These are phyloP conservation scores for Lobosporangium transversale DNA, from an alignment of 192 early-diverging fungal genomes.

Conservation along the genomic window DNA sequence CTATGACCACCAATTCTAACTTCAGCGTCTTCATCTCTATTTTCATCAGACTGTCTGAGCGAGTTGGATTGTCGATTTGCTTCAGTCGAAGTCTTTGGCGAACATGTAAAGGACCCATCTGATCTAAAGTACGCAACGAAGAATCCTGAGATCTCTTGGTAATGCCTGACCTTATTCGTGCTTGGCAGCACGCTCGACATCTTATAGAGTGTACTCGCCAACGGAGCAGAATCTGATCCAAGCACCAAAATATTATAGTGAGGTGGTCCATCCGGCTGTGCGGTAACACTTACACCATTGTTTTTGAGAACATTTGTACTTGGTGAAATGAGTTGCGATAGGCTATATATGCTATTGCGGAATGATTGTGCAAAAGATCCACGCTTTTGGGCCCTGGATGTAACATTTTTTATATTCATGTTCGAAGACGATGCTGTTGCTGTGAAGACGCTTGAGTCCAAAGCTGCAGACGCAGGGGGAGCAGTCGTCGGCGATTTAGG, in stretches of 20 bases:
- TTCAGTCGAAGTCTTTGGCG: conserved; percentile 39
- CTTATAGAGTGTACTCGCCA: conserved; percentile 49
- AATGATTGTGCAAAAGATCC: conserved; percentile 44
- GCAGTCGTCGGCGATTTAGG: no score
- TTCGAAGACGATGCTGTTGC: no score
- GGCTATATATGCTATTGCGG: conserved; percentile 23
- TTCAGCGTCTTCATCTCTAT: not conserved
- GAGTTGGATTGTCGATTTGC: not conserved
- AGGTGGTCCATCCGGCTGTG: conserved; percentile 27
- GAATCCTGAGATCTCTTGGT: conserved; percentile 50
- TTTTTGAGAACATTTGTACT: no score
- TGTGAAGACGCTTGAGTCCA: no score
- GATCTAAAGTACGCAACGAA: conserved; percentile 47
- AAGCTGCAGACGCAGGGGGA: no score
- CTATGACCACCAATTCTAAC: no score
- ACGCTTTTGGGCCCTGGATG: conserved; percentile 32
- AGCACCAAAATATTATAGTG: conserved; percentile 47
- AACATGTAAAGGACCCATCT: conserved; percentile 32
- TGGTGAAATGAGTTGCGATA: conserved; percentile 28
- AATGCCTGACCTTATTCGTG: conserved; percentile 44
- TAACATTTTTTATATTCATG: not conserved
- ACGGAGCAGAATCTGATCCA: conserved; percentile 40
- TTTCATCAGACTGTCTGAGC: not conserved
- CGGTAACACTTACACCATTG: no score
- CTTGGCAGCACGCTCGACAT: conserved; percentile 41